Conservation (phyloP, 192 early-diverging fungal genomes). For the Neocallimastix lanati region DNA sequence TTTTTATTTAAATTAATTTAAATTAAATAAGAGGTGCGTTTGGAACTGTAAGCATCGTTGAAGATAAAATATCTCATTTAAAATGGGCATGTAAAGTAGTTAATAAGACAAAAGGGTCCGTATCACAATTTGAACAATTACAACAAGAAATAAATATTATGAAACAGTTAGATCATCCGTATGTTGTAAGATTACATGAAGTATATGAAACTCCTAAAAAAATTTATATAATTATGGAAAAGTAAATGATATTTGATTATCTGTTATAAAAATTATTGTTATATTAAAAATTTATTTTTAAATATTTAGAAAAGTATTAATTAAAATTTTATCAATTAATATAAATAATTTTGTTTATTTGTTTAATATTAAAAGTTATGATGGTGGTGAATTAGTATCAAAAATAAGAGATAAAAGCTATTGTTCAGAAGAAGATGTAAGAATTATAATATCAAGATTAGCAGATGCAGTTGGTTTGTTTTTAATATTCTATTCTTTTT, state of each 20-base stretch:
- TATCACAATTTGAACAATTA: slow-evolving; percentile 18
- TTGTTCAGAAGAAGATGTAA: slow-evolving; percentile 1
- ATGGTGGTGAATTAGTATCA: slow-evolving; percentile 11
- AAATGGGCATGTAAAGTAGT: slow-evolving; percentile 28
- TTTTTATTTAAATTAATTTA: too few relatives aligned
- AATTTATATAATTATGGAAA: slow-evolving; percentile 29
- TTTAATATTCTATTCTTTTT: background rate
- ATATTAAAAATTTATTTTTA: background rate
- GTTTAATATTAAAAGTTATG: slow-evolving; percentile 5
- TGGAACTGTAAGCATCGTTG: slow-evolving; percentile 19
- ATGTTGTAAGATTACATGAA: slow-evolving; percentile 20
- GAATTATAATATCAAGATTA: slow-evolving; percentile 7
- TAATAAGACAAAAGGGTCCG: slow-evolving; percentile 15
- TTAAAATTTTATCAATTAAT: too few relatives aligned
- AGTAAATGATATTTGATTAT: slow-evolving; percentile 10
- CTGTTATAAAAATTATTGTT: too few relatives aligned
- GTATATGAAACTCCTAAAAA: slow-evolving; percentile 27
- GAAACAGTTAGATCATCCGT: slow-evolving; percentile 19
- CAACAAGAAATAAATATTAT: slow-evolving; percentile 26
- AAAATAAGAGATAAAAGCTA: background rate
- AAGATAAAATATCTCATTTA: slow-evolving; percentile 10
- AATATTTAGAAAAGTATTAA: too few relatives aligned
- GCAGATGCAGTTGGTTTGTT: slow-evolving; percentile 5
- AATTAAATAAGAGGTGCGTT: slow-evolving; percentile 18
- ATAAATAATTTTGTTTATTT: too few relatives aligned